Base-by-base conservation (phyloP, 1,284 basidiomycete species). In the Sporisorium graminicola region DNA sequence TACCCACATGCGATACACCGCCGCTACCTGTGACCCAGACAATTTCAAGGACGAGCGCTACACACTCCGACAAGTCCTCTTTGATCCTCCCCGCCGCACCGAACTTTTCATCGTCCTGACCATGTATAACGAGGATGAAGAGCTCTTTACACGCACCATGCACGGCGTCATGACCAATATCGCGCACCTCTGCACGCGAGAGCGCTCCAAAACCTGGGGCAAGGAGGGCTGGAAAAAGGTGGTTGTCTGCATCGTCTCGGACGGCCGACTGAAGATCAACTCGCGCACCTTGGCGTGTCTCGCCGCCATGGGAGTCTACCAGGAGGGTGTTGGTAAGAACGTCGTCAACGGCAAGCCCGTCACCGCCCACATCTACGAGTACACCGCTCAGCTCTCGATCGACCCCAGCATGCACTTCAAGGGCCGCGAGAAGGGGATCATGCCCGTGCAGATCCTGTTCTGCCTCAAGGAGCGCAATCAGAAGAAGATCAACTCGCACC, bases 171-270 rank as follows among this genome's bases (percentile, higher is more conserved):
- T 85, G 82, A 81, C 70, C 56, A 85, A 85, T 65, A 83, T 85
- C 50, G 82, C 87, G 14, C 86, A 97, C 57, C 86, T 95, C 68
- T 94, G 93, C 85, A 92, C 91, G 77, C 88, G 94, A 22, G 91
- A 92, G 49, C 87, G 93, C 60, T 92, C 91, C 78, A 94, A 93
- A 88, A 97, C 92, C 1, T 98, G 95, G 95, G 94, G 94, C 1
- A 92, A 93, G 84, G 94, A 97, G 0, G 94, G 95, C 0, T 98
- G 95, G 95, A 96, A 97, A 88, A 98, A 97, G 76, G 85, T 84
- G 24, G 83, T 85, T n/a, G 82, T 85, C 27, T 73, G 71, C 40
- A 97, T 99, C 76, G 92, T 98, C 42, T 92, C 95, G 1, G 96
- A 98, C 83, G 96, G 96, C 1, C 91, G 96, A 46, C 93, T 92